A percentile compares a stretch with the other conserved stretches of the same genome.
These are phyloP conservation scores for Fraxinus ornus DNA, from an alignment of 305 asterid species.

Conservation along the genomic window DNA sequence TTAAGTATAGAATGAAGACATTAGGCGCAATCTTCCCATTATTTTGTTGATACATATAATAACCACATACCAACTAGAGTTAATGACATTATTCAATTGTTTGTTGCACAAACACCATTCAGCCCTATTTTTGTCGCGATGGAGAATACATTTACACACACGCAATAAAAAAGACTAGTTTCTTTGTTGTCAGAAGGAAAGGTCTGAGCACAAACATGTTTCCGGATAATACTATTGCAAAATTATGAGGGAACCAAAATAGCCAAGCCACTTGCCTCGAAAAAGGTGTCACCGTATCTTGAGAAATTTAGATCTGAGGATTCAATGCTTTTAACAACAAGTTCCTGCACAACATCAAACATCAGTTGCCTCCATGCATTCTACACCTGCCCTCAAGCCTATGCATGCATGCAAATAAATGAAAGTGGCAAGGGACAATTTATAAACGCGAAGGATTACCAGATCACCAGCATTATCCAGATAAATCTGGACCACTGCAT, in stretches of 20 bases:
- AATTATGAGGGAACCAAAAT: background rate
- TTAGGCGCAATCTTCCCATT: background rate
- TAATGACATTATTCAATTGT: background rate
- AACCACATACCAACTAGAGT: background rate
- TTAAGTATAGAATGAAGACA: background rate
- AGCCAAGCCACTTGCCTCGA: constrained; percentile 52
- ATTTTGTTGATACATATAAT: background rate
- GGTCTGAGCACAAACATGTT: background rate
- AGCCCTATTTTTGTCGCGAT: background rate
- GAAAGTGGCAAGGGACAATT: background rate
- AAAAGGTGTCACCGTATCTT: constrained; percentile 98
- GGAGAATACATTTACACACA: background rate
- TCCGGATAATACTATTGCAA: background rate
- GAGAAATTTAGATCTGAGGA: constrained; percentile 84
- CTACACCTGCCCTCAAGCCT: background rate
- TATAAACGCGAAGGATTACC: constrained; percentile 42
- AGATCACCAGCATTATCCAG: constrained; percentile 99
- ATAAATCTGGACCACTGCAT: constrained; percentile 99
- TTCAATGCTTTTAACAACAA: constrained; percentile 81
- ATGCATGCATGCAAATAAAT: background rate
- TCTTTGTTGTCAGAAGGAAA: background rate
- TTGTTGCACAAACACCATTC: background rate
- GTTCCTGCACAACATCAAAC: constrained; percentile 62
- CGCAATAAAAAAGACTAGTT: background rate
- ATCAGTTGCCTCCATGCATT: constrained; percentile 15